A percentile compares a stretch with the other conserved stretches of the same genome.
Evolutionary conservation across 495 filamentous ascomycete genomes (phyloP).

Genomic region (Aspergillus mulundensis): DNA sequence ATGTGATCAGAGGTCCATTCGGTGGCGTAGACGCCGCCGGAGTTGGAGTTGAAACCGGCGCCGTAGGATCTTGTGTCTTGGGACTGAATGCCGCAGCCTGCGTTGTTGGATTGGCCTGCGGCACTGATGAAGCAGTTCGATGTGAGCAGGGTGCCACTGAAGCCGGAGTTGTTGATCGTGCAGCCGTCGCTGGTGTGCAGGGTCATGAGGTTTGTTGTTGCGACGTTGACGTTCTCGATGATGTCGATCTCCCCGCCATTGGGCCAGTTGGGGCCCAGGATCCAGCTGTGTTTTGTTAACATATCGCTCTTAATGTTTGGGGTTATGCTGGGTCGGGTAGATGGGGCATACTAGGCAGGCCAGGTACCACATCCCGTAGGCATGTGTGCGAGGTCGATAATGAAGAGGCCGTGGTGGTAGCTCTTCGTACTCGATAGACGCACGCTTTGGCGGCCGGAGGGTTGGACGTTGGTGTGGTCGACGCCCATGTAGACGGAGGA

Average conservation of each 20-base stretch:
- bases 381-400: constrained; percentile 58
- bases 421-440: constrained; percentile 49
- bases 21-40: constrained; percentile 60
- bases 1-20: constrained; percentile 61
- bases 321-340: neutral
- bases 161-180: constrained; percentile 47
- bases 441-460: constrained; percentile 53
- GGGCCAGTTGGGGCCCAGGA: constrained; percentile 60
- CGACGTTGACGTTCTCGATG: constrained; percentile 64
- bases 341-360: constrained; percentile 56
- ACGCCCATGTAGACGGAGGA: constrained; percentile 43
- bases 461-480: constrained; percentile 29
- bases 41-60: constrained; percentile 49
- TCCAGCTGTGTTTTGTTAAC: constrained; percentile 36
- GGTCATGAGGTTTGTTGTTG: constrained; percentile 55
- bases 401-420: constrained; percentile 56
- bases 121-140: constrained; percentile 53
- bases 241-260: constrained; percentile 69
- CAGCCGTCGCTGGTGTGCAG: constrained; percentile 63
- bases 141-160: constrained; percentile 32
- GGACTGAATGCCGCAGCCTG: constrained; percentile 49
- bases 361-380: constrained; percentile 55
- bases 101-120: constrained; percentile 40
- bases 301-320: neutral
- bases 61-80: constrained; percentile 45